These are phyloP conservation scores for Hypsizygus ulmarius DNA, from an alignment of 1,284 basidiomycete species.

Conservation along the genomic window DNA sequence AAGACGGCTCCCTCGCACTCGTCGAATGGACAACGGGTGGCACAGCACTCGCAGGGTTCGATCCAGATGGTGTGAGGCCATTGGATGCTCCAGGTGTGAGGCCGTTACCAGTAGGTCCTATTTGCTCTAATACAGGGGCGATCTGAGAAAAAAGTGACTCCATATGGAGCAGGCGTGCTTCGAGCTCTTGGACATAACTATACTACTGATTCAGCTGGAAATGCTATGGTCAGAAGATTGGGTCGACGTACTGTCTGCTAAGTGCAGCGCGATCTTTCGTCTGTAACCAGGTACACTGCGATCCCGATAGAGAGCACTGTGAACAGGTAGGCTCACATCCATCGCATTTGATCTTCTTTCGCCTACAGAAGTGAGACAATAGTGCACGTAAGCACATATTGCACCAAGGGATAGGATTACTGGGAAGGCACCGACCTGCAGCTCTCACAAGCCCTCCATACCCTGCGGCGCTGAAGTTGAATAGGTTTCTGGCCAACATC, in stretches of 20 bases:
- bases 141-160: slow-evolving; percentile 76
- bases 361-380: slow-evolving; percentile 40
- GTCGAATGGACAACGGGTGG: slow-evolving; percentile 41
- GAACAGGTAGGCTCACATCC: slow-evolving; percentile 81
- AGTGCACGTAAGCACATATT: slow-evolving; percentile 16
- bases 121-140: slow-evolving; percentile 70
- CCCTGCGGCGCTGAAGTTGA: slow-evolving; percentile 69
- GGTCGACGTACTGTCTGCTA: slow-evolving; percentile 72
- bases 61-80: slow-evolving; percentile 27
- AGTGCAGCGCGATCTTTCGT: slow-evolving; percentile 83
- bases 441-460: slow-evolving; percentile 82
- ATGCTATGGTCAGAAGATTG: not conserved
- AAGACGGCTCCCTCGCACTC: slow-evolving; percentile 36
- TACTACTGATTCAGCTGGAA: slow-evolving; percentile 10
- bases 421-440: slow-evolving; percentile 60
- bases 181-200: slow-evolving; percentile 86
- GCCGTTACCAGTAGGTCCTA: slow-evolving; percentile 51
- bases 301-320: slow-evolving; percentile 69
- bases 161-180: slow-evolving; percentile 81
- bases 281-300: slow-evolving; percentile 81
- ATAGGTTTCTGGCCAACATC: slow-evolving; percentile 67
- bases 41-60: slow-evolving; percentile 28
- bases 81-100: slow-evolving; percentile 36
- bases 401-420: slow-evolving; percentile 18
- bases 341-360: slow-evolving; percentile 89